Evolutionary conservation across 768 basidiomycete genomes (phyloP).

Genomic region (Auricularia sp.): DNA sequence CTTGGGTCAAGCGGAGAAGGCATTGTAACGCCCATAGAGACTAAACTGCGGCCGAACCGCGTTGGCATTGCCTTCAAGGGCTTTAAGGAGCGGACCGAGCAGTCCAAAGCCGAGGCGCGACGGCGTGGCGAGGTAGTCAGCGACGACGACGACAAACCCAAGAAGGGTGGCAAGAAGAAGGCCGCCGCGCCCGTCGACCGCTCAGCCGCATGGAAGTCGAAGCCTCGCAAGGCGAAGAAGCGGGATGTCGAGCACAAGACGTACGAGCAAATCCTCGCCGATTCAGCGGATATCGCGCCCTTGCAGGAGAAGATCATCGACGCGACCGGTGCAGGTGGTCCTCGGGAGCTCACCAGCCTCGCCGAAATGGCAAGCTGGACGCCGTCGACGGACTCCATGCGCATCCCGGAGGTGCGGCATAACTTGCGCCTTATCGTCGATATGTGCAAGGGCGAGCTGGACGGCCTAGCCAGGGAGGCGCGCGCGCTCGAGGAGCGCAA

Average conservation of each 20-base stretch:
- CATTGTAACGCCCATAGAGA: slow-evolving; percentile 81
- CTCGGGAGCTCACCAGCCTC: slow-evolving; percentile 79
- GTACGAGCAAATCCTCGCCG: slow-evolving; percentile 90
- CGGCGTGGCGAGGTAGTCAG: slow-evolving; percentile 55
- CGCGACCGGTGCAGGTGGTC: slow-evolving; percentile 89
- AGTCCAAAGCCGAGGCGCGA: slow-evolving; percentile 70
- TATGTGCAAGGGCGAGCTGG: slow-evolving; percentile 72
- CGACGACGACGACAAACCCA: slow-evolving; percentile 52
- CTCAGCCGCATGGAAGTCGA: slow-evolving; percentile 70
- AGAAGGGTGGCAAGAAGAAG: slow-evolving; percentile 39
- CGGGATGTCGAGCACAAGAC: slow-evolving; percentile 88
- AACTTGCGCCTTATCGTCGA: slow-evolving; percentile 84
- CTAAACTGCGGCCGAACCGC: slow-evolving; percentile 65
- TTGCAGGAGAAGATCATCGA: slow-evolving; percentile 65
- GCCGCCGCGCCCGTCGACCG: slow-evolving; percentile 41
- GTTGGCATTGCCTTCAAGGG: slow-evolving; percentile 84
- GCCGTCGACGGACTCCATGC: slow-evolving; percentile 75
- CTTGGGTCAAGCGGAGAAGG: slow-evolving; percentile 68
- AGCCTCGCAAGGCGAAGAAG: slow-evolving; percentile 64
- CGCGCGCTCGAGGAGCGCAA: slow-evolving; percentile 72
- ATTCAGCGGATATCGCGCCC: slow-evolving; percentile 41
- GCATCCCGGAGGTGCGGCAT: slow-evolving; percentile 94
- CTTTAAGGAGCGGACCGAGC: slow-evolving; percentile 81
- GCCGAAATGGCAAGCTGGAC: slow-evolving; percentile 80
- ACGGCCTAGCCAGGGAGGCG: slow-evolving; percentile 85